These are phyloP conservation scores for Sarcodon sp. DNA, from an alignment of 768 basidiomycete genomes.

Conservation along the genomic window DNA sequence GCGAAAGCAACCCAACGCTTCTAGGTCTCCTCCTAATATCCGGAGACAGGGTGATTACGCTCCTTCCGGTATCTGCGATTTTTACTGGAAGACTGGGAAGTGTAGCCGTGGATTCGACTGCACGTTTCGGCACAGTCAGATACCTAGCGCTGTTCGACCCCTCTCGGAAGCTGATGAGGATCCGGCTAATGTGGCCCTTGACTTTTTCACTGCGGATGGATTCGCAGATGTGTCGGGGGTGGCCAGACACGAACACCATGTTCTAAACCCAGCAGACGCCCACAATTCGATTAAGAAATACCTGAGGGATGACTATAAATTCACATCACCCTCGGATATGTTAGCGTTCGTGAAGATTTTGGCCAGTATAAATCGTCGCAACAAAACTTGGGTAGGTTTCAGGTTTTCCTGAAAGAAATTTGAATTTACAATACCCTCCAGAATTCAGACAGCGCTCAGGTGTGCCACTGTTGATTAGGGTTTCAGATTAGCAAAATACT, in stretches of 20 bases:
- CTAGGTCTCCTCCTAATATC: not conserved
- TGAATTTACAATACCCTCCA: constrained; percentile 1
- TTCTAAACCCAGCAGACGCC: constrained; percentile 10
- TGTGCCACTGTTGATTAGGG: constrained; percentile 2
- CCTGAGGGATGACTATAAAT: constrained; percentile 11
- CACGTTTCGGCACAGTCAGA: constrained; percentile 12
- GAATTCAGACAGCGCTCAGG: constrained; percentile 16
- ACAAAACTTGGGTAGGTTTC: constrained; percentile 12
- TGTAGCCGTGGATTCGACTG: constrained; percentile 16
- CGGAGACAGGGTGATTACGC: not conserved
- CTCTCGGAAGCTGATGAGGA: not conserved
- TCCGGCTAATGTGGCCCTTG: constrained; percentile 4
- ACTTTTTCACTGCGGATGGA: constrained; percentile 11
- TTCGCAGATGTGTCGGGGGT: constrained; percentile 9
- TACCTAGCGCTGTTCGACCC: not conserved
- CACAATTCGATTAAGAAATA: constrained; percentile 15
- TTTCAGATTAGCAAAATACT: not conserved
- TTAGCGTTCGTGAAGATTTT: constrained; percentile 14
- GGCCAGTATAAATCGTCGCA: constrained; percentile 12
- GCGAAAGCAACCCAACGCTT: not conserved
- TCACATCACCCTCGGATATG: constrained; percentile 10
- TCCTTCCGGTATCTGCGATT: constrained; percentile 13
- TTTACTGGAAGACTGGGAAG: constrained; percentile 16
- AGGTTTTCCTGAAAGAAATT: not conserved
- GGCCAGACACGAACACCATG: constrained; percentile 2